A percentile compares a stretch with the other conserved stretches of the same genome.
Conservation (phyloP, 306 rosid species). For the Begonia peltatifolia region DNA sequence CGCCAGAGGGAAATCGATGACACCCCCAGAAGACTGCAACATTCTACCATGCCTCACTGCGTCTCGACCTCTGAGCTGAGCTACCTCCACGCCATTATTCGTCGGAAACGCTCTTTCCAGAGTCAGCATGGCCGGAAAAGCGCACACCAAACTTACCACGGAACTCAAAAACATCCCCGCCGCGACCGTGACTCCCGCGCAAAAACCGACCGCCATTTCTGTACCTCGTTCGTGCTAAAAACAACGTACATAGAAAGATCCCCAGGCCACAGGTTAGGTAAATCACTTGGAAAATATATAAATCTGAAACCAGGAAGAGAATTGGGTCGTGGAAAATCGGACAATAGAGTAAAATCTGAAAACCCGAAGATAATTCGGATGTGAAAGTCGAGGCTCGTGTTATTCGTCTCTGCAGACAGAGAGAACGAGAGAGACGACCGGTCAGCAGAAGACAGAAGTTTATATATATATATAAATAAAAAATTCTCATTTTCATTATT, state of each 20-base stretch:
- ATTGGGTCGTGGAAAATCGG: too few relatives aligned
- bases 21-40: conserved; percentile 55
- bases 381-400: too few relatives aligned
- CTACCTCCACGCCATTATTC: conserved; percentile 53
- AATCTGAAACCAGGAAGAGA: conserved; percentile 15
- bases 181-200: conserved; percentile 12
- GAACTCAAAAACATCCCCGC: conserved; percentile 11
- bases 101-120: conserved; percentile 76
- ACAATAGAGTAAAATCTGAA: not conserved
- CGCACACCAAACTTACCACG: conserved; percentile 15
- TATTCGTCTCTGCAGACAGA: too few relatives aligned
- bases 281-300: not conserved
- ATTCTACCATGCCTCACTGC: conserved; percentile 54
- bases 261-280: too few relatives aligned
- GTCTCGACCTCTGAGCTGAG: conserved; percentile 59
- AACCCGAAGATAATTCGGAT: conserved; percentile 10
- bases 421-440: too few relatives aligned
- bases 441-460: too few relatives aligned
- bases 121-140: conserved; percentile 44
- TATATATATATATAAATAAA: too few relatives aligned
- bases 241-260: too few relatives aligned
- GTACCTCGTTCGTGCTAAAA: not conserved
- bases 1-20: conserved; percentile 47
- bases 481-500: too few relatives aligned
- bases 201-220: conserved; percentile 27